phyloP scores from a whole-genome alignment of 495 filamentous ascomycete species.

The Talaromyces wortmannii region DNA sequence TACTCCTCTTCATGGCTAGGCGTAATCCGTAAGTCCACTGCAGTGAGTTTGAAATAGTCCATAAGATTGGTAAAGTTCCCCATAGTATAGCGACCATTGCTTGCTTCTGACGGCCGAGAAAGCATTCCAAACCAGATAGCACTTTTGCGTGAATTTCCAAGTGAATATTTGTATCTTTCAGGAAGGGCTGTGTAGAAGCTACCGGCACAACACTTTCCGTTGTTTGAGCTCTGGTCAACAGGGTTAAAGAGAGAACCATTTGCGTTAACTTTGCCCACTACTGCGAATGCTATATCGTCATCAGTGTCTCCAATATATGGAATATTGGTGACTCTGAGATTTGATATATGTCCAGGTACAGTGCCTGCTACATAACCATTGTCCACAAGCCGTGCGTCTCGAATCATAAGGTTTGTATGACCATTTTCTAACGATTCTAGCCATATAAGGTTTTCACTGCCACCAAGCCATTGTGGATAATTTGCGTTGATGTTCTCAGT shows the following conservation, averaged over 20 bases:
- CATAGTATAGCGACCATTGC: conserved; percentile 30
- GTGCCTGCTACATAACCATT: conserved; percentile 54
- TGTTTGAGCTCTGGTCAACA: conserved; percentile 39
- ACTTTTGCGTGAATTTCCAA: conserved; percentile 51
- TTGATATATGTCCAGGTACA: conserved; percentile 60
- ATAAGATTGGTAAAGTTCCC: conserved; percentile 43
- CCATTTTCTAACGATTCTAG: conserved; percentile 57
- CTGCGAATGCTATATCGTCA: conserved; percentile 60
- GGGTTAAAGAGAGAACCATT: conserved; percentile 52
- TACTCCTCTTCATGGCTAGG: conserved; percentile 49
- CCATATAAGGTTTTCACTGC: conserved; percentile 56
- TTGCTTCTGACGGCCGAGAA: conserved; percentile 33
- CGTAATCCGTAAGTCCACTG: conserved; percentile 48
- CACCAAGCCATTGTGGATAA: conserved; percentile 70
- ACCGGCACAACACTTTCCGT: conserved; percentile 40
- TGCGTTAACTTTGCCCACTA: conserved; percentile 50
- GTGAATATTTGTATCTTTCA: conserved; percentile 57
- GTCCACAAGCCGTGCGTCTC: conserved; percentile 46
- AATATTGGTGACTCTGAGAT: conserved; percentile 62
- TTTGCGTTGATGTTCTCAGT: conserved; percentile 55
- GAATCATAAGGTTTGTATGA: conserved; percentile 54
- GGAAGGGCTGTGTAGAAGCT: conserved; percentile 47
- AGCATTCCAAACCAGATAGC: conserved; percentile 68
- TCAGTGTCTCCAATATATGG: conserved; percentile 21
- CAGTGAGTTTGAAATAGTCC: conserved; percentile 26